Base-by-base conservation (phyloP, 2,329 filamentous ascomycete species). In the Ophiostoma ips region DNA sequence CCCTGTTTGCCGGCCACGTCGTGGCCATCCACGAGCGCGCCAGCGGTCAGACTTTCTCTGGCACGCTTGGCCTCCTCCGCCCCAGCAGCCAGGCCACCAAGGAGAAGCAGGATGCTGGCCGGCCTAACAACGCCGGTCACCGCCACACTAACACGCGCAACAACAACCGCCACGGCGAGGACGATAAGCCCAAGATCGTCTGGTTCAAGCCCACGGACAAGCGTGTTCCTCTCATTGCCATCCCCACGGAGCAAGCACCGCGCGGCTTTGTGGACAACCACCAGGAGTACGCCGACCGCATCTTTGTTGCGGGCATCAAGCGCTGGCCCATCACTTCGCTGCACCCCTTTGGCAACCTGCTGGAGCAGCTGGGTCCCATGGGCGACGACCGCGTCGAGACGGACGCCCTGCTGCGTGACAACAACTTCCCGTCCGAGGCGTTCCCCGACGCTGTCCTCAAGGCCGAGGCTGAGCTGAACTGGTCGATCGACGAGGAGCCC, bases 121-220 rank as follows among this genome's bases (percentile, higher is more conserved):
- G 92, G 63, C 90, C 89, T 55, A 49, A 46, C 24, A 76, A 72
- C 57, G 75, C 76, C 56, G 69, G 70, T 49, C 43, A 50, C 15
- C 49, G 49, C 49, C 45, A 50, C 43, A 41, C 43, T n/a, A 46
- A 50, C 36, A 30, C 44, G 11, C 81, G 84, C 55, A 77, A 82
- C 49, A 82, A 92, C 57, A 86, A 89, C 54, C 82, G 84, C 56
- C 86, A 89, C 49, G 24, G 24, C 24, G 79, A 86, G 55, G 88
- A 94, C 64, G 92, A 98, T 56, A 95, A 95, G 70, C 92, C 92
- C 55, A 98, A 98, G 80, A 98, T 98, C 68, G 92, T 98, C 38
- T 98, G 92, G 92, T 98, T 98, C 73, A 98, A 98, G 74, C 92
- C 92, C 52, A 98, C 92, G 1, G 92, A 98, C 69, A 96, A 98